Evolutionary conservation across 2,329 filamentous ascomycete species (phyloP).

Genomic region (Apiospora phragmitis): DNA sequence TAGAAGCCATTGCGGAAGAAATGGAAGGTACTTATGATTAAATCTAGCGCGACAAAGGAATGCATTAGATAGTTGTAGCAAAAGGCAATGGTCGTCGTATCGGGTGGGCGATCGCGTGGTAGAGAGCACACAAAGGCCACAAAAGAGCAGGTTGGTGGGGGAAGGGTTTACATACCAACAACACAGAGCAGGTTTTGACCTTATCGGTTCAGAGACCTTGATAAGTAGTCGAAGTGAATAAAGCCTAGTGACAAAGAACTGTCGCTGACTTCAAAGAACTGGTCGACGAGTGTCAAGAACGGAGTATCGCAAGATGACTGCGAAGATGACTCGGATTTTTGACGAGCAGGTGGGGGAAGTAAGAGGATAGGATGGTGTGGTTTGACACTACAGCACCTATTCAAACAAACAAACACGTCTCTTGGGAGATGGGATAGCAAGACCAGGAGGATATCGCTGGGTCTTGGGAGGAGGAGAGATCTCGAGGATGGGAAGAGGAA

Average conservation of each 20-base stretch:
- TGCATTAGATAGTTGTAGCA: not conserved
- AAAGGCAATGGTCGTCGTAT: not conserved
- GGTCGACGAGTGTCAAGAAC: constrained; percentile 14
- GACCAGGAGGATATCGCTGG: constrained; percentile 12
- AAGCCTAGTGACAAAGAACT: constrained; percentile 24
- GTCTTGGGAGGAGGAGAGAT: constrained; percentile 20
- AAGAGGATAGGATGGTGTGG: constrained; percentile 20
- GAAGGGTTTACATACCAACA: constrained; percentile 18
- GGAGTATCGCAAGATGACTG: constrained; percentile 15
- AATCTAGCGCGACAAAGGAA: constrained; percentile 1
- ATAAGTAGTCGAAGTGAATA: constrained; percentile 21
- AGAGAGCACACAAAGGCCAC: not conserved
- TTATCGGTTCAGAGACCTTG: constrained; percentile 18
- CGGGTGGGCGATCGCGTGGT: not conserved
- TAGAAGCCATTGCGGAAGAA: constrained; percentile 55
- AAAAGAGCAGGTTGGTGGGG: not conserved
- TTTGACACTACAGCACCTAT: constrained; percentile 12
- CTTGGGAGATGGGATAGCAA: constrained; percentile 20
- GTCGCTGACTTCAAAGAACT: constrained; percentile 22
- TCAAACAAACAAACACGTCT: constrained; percentile 9
- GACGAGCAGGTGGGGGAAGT: constrained; percentile 5
- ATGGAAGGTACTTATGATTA: constrained; percentile 21
- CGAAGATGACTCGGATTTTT: constrained; percentile 13
- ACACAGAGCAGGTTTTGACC: constrained; percentile 19
- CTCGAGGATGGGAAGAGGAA: constrained; percentile 19